Conservation (phyloP, 2,329 filamentous ascomycete genomes). For the Fusarium redolens region DNA sequence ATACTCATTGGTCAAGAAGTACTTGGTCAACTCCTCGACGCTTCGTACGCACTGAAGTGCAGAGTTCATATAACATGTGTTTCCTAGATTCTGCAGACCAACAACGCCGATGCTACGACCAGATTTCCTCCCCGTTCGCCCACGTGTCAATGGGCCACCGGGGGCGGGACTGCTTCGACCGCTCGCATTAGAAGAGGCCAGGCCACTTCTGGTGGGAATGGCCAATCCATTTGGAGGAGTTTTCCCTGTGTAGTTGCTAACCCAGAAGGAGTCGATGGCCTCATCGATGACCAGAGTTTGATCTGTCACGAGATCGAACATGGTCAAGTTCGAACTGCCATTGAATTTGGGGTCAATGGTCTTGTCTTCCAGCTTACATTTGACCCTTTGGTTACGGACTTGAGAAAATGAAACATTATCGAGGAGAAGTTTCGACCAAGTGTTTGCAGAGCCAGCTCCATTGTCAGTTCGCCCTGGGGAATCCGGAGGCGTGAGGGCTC, state of each 20-base stretch:
- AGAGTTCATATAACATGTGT: slow-evolving; percentile 99
- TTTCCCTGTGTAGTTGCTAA: slow-evolving; percentile 61
- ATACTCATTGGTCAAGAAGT: slow-evolving; percentile 83
- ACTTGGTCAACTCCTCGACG: slow-evolving; percentile 92
- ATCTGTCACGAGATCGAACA: slow-evolving; percentile 76
- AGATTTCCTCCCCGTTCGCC: slow-evolving; percentile 75
- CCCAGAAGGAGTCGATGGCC: slow-evolving; percentile 65
- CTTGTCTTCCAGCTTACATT: slow-evolving; percentile 63
- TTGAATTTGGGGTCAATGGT: slow-evolving; percentile 83
- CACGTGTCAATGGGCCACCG: slow-evolving; percentile 73
- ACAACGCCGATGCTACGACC: slow-evolving; percentile 80
- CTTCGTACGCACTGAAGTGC: slow-evolving; percentile 94
- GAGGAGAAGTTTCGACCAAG: slow-evolving; percentile 58
- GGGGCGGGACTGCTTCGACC: slow-evolving; percentile 76
- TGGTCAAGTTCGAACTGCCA: slow-evolving; percentile 73
- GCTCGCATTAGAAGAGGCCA: slow-evolving; percentile 57
- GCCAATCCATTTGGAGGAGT: slow-evolving; percentile 51
- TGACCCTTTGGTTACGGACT: slow-evolving; percentile 43
- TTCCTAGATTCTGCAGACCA: slow-evolving; percentile 90
- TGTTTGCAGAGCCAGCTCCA: slow-evolving; percentile 41
- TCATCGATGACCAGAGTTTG: slow-evolving; percentile 89
- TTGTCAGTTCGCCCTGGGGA: slow-evolving; percentile 50
- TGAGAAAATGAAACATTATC: slow-evolving; percentile 65
- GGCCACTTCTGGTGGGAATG: slow-evolving; percentile 48
- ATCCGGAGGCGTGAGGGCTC: slow-evolving; percentile 55